These are phyloP conservation scores for Phaeomoniella chlamydospora DNA, from an alignment of 2,329 filamentous ascomycete species.

Conservation along the genomic window DNA sequence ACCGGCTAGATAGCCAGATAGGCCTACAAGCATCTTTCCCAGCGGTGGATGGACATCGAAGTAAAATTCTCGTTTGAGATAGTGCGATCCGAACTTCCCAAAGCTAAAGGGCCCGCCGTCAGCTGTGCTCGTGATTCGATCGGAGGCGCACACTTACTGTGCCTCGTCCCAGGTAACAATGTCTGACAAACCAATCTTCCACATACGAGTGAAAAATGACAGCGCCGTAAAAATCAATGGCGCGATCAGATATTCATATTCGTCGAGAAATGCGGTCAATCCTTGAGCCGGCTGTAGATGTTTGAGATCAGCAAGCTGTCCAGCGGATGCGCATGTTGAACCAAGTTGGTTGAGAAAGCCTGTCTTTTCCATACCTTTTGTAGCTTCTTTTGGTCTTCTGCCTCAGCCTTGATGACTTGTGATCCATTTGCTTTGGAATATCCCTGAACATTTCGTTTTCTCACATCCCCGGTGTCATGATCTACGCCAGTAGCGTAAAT, in stretches of 20 bases:
- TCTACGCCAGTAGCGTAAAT: constrained; percentile 20
- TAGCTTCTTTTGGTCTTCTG: constrained; percentile 19
- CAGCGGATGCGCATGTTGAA: background rate
- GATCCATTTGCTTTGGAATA: constrained; percentile 14
- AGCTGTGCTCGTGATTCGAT: background rate
- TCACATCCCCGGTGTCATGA: constrained; percentile 18
- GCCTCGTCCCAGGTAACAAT: constrained; percentile 68
- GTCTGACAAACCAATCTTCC: constrained; percentile 52
- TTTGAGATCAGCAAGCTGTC: background rate
- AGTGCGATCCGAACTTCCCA: constrained; percentile 91
- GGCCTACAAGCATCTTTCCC: constrained; percentile 94
- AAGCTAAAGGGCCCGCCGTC: constrained; percentile 18
- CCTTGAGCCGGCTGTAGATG: constrained; percentile 15
- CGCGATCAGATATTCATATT: constrained; percentile 48
- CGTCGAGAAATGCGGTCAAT: constrained; percentile 29
- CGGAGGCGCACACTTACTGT: constrained; percentile 38
- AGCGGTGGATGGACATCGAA: constrained; percentile 94
- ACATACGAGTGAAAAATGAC: constrained; percentile 53
- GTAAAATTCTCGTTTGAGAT: constrained; percentile 98
- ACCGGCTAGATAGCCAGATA: constrained; percentile 88
- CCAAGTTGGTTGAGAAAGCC: background rate
- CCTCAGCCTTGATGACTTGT: constrained; percentile 11
- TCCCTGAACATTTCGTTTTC: constrained; percentile 25
- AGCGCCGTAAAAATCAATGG: constrained; percentile 48
- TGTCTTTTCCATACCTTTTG: constrained; percentile 20